Percentiles rank a stretch among this genome's conserved stretches.
These are phyloP conservation scores for Amanita jacksonii DNA, from an alignment of 768 basidiomycete species.

Conservation along the genomic window DNA sequence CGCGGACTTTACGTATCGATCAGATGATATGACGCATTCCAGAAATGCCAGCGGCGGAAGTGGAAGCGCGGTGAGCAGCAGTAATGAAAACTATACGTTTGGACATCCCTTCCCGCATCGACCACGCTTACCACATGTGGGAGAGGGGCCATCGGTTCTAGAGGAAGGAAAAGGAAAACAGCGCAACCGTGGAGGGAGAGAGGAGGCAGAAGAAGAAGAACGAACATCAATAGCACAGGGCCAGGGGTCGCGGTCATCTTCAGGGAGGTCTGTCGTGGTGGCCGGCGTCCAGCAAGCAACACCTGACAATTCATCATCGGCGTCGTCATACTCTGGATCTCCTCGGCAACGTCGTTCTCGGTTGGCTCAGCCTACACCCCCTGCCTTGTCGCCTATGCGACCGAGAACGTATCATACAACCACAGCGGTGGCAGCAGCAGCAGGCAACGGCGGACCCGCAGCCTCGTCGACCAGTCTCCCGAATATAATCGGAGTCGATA, in stretches of 20 bases:
- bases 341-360: background rate
- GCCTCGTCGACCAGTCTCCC: slow-evolving; percentile 31
- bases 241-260: slow-evolving; percentile 11
- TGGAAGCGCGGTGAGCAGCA: slow-evolving; percentile 36
- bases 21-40: slow-evolving; percentile 32
- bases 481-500: slow-evolving; percentile 56
- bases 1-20: slow-evolving; percentile 19
- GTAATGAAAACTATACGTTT: slow-evolving; percentile 67
- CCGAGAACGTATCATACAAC: slow-evolving; percentile 12
- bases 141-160: slow-evolving; percentile 13
- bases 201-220: background rate
- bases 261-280: slow-evolving; percentile 10
- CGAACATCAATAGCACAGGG: slow-evolving; percentile 4
- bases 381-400: slow-evolving; percentile 11
- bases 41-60: slow-evolving; percentile 39
- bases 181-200: too few species aligned
- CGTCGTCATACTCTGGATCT: background rate
- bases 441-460: slow-evolving; percentile 7
- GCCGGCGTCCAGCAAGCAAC: slow-evolving; percentile 3
- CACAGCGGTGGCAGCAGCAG: slow-evolving; percentile 9
- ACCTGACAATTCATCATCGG: slow-evolving; percentile 3
- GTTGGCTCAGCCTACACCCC: slow-evolving; percentile 13
- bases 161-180: slow-evolving; percentile 14
- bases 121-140: slow-evolving; percentile 12
- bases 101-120: slow-evolving; percentile 38